Evolutionary conservation across 2,329 filamentous ascomycete species (phyloP).

Genomic region (Coniella lustricola): DNA sequence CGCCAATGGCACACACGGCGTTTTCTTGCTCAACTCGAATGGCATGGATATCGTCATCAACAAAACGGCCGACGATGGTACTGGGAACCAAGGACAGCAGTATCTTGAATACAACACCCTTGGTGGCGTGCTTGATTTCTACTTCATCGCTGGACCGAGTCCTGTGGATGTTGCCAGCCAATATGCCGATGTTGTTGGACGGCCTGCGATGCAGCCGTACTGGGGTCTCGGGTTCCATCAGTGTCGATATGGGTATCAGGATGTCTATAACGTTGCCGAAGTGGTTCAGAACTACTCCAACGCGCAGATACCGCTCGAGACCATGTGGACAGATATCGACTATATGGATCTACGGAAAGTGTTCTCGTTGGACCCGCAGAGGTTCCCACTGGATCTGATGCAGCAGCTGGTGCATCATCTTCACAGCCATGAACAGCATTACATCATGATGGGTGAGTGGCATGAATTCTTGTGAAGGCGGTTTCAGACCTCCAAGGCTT

Average conservation of each 20-base stretch:
- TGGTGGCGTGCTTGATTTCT: constrained; percentile 69
- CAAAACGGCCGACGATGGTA: constrained; percentile 46
- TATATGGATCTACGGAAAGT: constrained; percentile 52
- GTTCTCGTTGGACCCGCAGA: constrained; percentile 58
- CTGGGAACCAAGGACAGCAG: too few species aligned
- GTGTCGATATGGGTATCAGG: constrained; percentile 58
- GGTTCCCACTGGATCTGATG: constrained; percentile 56
- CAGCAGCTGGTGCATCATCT: constrained; percentile 60
- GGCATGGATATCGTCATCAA: constrained; percentile 74
- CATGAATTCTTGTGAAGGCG: background rate
- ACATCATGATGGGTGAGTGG: constrained; percentile 55
- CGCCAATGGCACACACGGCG: constrained; percentile 51
- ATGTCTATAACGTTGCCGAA: constrained; percentile 59
- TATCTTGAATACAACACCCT: constrained; percentile 75
- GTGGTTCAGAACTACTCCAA: constrained; percentile 61
- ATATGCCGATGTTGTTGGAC: constrained; percentile 49
- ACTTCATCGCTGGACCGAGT: constrained; percentile 54
- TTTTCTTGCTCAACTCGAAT: constrained; percentile 66
- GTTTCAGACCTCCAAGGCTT: too few species aligned
- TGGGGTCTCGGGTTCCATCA: constrained; percentile 58
- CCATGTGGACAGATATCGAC: constrained; percentile 62
- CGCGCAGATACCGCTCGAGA: constrained; percentile 60
- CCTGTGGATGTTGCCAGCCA: constrained; percentile 52
- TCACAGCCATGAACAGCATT: constrained; percentile 60
- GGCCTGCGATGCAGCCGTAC: constrained; percentile 57